These are phyloP conservation scores for Kickxella alabastrina DNA, from an alignment of 192 early-diverging fungal species.

Conservation along the genomic window DNA sequence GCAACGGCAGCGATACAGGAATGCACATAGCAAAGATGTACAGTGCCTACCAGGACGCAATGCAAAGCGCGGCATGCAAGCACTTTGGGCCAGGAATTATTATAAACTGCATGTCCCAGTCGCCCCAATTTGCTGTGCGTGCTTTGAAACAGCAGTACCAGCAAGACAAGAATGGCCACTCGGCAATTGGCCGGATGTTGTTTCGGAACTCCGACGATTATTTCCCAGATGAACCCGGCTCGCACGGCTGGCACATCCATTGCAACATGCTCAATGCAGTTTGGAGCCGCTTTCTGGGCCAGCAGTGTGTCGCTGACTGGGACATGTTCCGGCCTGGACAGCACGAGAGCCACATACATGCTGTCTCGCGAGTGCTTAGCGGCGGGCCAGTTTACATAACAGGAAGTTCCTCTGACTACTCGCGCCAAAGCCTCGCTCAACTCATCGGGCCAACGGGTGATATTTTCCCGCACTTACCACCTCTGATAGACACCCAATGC, in stretches of 20 bases:
- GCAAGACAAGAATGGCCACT: background rate
- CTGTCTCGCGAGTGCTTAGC: constrained; percentile 47
- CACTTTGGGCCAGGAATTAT: constrained; percentile 42
- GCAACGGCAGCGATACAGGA: background rate
- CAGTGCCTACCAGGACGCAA: constrained; percentile 43
- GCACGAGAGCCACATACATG: constrained; percentile 49
- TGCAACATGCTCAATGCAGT: constrained; percentile 53
- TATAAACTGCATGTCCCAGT: constrained; percentile 56
- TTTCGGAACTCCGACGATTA: constrained; percentile 59
- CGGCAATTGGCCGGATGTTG: background rate
- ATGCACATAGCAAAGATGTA: constrained; percentile 18
- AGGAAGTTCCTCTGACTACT: constrained; percentile 20
- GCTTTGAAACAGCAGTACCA: constrained; percentile 9
- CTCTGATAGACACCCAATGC: constrained; percentile 10
- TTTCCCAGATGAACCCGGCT: constrained; percentile 45
- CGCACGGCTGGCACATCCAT: constrained; percentile 58
- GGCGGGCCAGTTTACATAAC: constrained; percentile 60
- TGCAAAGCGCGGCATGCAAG: constrained; percentile 25
- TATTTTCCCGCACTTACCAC: background rate
- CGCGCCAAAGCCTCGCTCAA: background rate
- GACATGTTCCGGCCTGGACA: constrained; percentile 58
- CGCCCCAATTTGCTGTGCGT: constrained; percentile 45
- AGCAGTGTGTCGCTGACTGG: constrained; percentile 47
- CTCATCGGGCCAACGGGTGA: background rate
- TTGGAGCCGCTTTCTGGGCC: constrained; percentile 35